A percentile compares a stretch with the other conserved stretches of the same genome.
Evolutionary conservation across 345 rosid species (phyloP).

Genomic region (Noccaea bulbosa): DNA sequence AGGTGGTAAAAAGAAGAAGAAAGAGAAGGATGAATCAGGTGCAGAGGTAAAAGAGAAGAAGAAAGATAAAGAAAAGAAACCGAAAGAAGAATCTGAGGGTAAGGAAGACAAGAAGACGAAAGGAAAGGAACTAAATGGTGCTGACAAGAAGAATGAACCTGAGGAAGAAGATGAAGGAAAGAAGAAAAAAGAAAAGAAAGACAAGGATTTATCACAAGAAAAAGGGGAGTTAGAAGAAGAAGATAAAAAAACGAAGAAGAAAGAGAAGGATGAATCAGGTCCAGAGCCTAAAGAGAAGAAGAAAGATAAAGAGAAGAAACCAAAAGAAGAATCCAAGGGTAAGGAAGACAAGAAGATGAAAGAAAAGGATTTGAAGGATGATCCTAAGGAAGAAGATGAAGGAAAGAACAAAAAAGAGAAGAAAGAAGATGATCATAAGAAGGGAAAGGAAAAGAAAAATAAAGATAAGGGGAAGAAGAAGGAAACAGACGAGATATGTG

Average conservation of each 20-base stretch:
- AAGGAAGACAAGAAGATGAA: constrained; percentile 17
- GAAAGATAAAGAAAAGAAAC: constrained; percentile 32
- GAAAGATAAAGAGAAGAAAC: constrained; percentile 23
- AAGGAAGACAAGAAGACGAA: constrained; percentile 17
- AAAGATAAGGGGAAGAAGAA: constrained; percentile 18
- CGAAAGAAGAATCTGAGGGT: constrained; percentile 19
- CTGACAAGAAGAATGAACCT: constrained; percentile 13
- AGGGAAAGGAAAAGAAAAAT: constrained; percentile 6
- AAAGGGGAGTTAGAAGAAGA: background rate
- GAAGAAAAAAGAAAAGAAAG: constrained; percentile 8
- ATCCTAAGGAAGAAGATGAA: constrained; percentile 11
- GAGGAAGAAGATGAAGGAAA: constrained; percentile 9
- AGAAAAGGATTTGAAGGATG: background rate
- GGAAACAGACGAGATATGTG: constrained; percentile 1
- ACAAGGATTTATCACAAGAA: background rate
- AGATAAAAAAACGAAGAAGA: constrained; percentile 1
- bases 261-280: constrained; percentile 14
- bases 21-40: background rate
- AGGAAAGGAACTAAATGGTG: background rate
- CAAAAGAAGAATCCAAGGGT: constrained; percentile 4
- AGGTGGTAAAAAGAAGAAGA: constrained; percentile 12
- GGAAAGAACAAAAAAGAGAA: constrained; percentile 16
- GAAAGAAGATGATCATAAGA: constrained; percentile 6
- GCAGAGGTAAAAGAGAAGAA: background rate
- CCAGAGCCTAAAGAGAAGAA: background rate